phyloP scores from a whole-genome alignment of 495 filamentous ascomycete species.

The Annulohypoxylon stygium region DNA sequence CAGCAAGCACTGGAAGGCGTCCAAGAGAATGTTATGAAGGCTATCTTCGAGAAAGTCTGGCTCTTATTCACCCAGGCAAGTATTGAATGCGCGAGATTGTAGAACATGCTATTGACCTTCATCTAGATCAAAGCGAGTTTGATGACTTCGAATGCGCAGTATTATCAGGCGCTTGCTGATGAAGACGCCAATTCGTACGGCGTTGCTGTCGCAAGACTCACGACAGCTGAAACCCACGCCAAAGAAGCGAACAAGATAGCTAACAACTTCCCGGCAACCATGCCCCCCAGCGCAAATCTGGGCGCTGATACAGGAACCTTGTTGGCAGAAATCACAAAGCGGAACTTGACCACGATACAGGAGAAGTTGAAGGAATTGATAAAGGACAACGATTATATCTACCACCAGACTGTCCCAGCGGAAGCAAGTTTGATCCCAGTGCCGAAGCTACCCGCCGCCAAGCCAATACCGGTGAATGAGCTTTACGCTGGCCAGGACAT shows the following conservation, averaged over 20 bases:
- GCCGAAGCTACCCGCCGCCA: constrained; percentile 94
- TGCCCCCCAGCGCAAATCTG: constrained; percentile 85
- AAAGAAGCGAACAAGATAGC: constrained; percentile 82
- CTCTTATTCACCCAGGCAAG: constrained; percentile 80
- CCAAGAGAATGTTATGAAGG: constrained; percentile 92
- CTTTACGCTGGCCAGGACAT: constrained; percentile 98
- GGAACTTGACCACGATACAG: constrained; percentile 83
- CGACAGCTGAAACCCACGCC: constrained; percentile 80
- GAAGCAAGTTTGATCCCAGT: constrained; percentile 84
- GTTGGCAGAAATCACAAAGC: constrained; percentile 83
- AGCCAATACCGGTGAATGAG: constrained; percentile 96
- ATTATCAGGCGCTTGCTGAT: constrained; percentile 93
- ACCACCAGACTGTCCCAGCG: constrained; percentile 89
- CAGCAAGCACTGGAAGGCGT: constrained; percentile 87
- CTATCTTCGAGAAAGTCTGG: constrained; percentile 97
- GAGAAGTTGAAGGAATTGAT: constrained; percentile 78
- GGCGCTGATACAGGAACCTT: constrained; percentile 79
- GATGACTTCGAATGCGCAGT: constrained; percentile 88
- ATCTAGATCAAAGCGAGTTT: constrained; percentile 82
- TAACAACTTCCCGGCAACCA: constrained; percentile 82
- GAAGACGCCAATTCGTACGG: constrained; percentile 90
- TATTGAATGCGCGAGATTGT: neutral
- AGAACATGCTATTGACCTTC: constrained; percentile 4
- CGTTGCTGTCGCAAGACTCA: constrained; percentile 84
- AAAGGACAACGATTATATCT: constrained; percentile 99